phyloP scores from a whole-genome alignment of 208 protist species.

The Herpetomonas samuelpessoai region DNA sequence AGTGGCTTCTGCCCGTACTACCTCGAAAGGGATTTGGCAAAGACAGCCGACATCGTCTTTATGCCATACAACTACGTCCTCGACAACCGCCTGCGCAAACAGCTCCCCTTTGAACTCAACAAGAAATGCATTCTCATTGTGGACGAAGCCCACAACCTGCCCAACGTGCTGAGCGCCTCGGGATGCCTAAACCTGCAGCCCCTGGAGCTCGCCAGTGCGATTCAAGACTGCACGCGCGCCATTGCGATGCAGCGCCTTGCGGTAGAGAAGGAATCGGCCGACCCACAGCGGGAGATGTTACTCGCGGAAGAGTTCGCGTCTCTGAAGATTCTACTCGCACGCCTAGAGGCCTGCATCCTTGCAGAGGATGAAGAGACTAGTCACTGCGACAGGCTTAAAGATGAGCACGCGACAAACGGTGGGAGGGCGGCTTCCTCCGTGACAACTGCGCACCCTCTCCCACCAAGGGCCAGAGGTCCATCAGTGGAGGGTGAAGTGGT shows the following conservation, averaged over 20 bases:
- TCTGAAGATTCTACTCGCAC: slow-evolving; percentile 68
- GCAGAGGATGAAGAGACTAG: slow-evolving; percentile 19
- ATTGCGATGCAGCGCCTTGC: slow-evolving; percentile 51
- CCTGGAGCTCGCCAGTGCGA: slow-evolving; percentile 68
- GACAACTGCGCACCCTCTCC: neutral
- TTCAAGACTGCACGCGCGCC: slow-evolving; percentile 76
- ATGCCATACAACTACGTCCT: slow-evolving; percentile 99
- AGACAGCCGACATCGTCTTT: slow-evolving; percentile 94
- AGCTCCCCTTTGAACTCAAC: slow-evolving; percentile 78
- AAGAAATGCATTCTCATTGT: slow-evolving; percentile 92
- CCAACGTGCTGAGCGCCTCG: slow-evolving; percentile 56
- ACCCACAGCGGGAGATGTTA: slow-evolving; percentile 20
- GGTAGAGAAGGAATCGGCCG: slow-evolving; percentile 12
- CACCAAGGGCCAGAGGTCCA: no score
- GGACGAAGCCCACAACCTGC: slow-evolving; percentile 97
- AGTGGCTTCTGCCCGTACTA: slow-evolving; percentile 95
- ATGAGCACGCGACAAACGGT: neutral
- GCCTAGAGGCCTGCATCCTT: slow-evolving; percentile 49
- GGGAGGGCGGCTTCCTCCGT: neutral
- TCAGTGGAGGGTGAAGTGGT: slow-evolving; percentile 42
- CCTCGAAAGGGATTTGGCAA: slow-evolving; percentile 75
- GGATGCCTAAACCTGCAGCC: slow-evolving; percentile 65
- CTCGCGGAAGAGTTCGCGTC: slow-evolving; percentile 67
- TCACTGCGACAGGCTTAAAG: no score
- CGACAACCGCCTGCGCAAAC: slow-evolving; percentile 85